Evolutionary conservation across 148 eudicot genomes (phyloP).

Genomic region (Rhododendron vialii): DNA sequence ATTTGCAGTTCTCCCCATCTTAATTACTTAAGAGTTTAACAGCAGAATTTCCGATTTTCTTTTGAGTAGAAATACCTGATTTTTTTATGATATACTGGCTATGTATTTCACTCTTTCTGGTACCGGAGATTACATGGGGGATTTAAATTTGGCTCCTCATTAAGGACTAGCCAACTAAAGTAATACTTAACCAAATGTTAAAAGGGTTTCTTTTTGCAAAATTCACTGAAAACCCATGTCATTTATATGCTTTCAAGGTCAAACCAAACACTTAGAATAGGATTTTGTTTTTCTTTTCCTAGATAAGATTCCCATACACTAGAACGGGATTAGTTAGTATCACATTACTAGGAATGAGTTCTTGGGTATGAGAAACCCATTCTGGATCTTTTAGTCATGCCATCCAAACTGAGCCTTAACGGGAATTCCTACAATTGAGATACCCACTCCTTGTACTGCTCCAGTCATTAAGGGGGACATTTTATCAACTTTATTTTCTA

Average conservation of each 20-base stretch:
- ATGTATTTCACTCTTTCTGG: background rate
- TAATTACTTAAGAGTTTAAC: background rate
- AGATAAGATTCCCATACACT: background rate
- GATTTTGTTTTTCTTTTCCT: background rate
- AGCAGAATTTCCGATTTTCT: background rate
- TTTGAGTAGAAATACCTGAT: background rate
- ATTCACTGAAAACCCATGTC: background rate
- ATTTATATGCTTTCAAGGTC: background rate
- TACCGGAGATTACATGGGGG: background rate
- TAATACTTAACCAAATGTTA: background rate
- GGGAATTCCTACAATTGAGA: background rate
- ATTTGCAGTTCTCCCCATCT: background rate
- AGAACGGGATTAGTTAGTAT: background rate
- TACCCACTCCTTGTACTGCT: background rate
- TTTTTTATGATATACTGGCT: background rate
- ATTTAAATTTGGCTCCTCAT: background rate
- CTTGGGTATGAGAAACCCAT: background rate
- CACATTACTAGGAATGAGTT: background rate
- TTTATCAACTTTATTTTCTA: background rate
- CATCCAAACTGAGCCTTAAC: background rate
- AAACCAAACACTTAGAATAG: background rate
- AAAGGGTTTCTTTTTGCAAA: background rate
- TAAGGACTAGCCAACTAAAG: background rate
- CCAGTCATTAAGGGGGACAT: background rate
- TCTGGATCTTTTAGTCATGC: background rate